Evolutionary conservation across 805 yeast genomes (phyloP).

Genomic region (Ogataea naganishii): DNA sequence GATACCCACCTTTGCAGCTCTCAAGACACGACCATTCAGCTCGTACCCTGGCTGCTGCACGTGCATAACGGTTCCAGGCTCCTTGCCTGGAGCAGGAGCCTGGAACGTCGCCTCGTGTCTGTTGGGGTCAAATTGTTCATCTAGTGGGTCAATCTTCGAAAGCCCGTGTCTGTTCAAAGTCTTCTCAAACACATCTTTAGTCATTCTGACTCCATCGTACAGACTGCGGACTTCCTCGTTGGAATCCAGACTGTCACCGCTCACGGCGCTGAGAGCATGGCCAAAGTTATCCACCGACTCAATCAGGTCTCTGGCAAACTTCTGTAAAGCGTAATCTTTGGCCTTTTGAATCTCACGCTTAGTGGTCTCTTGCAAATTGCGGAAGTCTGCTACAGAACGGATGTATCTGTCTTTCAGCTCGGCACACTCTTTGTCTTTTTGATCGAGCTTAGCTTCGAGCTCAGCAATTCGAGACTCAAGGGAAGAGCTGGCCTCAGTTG

Average conservation of each 20-base stretch:
- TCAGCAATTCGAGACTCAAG: slow-evolving; percentile 25
- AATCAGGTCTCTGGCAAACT: slow-evolving; percentile 81
- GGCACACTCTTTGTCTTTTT: slow-evolving; percentile 66
- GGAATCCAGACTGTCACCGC: slow-evolving; percentile 47
- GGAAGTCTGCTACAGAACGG: slow-evolving; percentile 85
- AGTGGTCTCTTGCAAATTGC: slow-evolving; percentile 85
- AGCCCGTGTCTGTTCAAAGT: slow-evolving; percentile 78
- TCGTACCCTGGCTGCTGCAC: slow-evolving; percentile 89
- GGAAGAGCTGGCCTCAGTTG: slow-evolving; percentile 14
- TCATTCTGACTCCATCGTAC: slow-evolving; percentile 87
- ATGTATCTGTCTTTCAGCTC: slow-evolving; percentile 77
- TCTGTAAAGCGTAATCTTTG: slow-evolving; percentile 83
- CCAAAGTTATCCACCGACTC: slow-evolving; percentile 88
- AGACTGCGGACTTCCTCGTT: slow-evolving; percentile 63
- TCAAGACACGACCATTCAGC: slow-evolving; percentile 76
- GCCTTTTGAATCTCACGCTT: slow-evolving; percentile 82
- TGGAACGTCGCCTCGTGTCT: slow-evolving; percentile 90
- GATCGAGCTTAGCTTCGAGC: slow-evolving; percentile 43
- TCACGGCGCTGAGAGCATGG: slow-evolving; percentile 71
- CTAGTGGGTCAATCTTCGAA: slow-evolving; percentile 71
- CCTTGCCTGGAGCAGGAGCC: slow-evolving; percentile 76
- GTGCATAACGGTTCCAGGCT: slow-evolving; percentile 86
- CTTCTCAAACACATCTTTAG: slow-evolving; percentile 76
- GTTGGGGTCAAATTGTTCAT: slow-evolving; percentile 84
- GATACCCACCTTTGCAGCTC: slow-evolving; percentile 95